A percentile compares a stretch with the other conserved stretches of the same genome.
phyloP scores from a whole-genome alignment of 257 asterid genomes.

The Petrea volubilis region DNA sequence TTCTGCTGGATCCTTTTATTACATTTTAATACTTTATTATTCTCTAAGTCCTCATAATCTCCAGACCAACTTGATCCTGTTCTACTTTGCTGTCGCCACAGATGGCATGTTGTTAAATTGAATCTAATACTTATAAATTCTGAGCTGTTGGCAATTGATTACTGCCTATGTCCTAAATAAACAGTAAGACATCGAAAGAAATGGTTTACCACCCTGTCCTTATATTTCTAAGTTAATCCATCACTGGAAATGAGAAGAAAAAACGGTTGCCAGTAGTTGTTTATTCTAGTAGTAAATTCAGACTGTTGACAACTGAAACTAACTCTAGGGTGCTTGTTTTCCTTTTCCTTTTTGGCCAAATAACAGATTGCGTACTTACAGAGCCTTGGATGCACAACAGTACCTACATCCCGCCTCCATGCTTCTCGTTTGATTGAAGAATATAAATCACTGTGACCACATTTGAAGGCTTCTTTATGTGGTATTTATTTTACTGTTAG shows the following conservation, averaged over 20 bases:
- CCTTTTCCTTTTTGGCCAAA: background rate
- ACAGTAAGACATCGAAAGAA: background rate
- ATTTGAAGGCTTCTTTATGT: too few relatives aligned
- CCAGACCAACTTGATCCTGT: background rate
- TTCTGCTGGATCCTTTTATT: background rate
- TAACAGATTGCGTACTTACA: slow-evolving; percentile 77
- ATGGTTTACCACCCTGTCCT: background rate
- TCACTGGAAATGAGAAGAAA: background rate
- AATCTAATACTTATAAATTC: background rate
- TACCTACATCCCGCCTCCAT: slow-evolving; percentile 89
- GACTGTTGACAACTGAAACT: background rate
- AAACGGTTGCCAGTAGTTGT: background rate
- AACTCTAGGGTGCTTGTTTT: background rate
- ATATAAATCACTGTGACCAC: slow-evolving; percentile 64
- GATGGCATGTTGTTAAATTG: background rate
- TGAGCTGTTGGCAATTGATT: background rate
- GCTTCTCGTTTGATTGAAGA: slow-evolving; percentile 94
- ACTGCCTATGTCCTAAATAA: background rate
- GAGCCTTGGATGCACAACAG: slow-evolving; percentile 79
- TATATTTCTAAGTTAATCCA: background rate
- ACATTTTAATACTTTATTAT: too few relatives aligned
- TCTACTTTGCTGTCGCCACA: background rate
- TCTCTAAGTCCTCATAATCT: too few relatives aligned
- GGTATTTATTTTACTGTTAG: too few relatives aligned
- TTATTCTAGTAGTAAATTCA: background rate